Evolutionary conservation across 2,329 filamentous ascomycete genomes (phyloP).

Genomic region (Myriosclerotinia curreyana): DNA sequence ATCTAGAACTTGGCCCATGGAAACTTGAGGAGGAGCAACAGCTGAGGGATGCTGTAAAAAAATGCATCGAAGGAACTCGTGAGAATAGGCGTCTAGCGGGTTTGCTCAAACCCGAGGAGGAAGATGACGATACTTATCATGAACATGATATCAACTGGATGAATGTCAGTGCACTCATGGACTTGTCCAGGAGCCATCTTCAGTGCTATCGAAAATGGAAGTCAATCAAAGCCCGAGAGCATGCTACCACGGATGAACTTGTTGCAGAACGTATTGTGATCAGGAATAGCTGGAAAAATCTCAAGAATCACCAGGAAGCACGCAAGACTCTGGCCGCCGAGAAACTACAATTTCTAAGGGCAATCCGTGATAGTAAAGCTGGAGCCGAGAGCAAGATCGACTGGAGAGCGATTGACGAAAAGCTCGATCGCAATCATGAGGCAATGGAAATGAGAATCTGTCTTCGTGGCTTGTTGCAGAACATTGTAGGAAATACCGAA

Average conservation of each 20-base stretch:
- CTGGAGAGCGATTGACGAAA: conserved; percentile 48
- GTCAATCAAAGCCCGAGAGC: conserved; percentile 42
- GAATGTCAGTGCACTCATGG: conserved; percentile 60
- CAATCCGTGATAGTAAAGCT: conserved; percentile 45
- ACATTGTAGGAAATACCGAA: conserved; percentile 32
- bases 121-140: conserved; percentile 38
- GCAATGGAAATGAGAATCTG: conserved; percentile 34
- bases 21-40: conserved; percentile 54
- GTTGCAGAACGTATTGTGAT: conserved; percentile 28
- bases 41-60: conserved; percentile 47
- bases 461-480: conserved; percentile 34
- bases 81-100: conserved; percentile 35
- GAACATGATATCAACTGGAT: conserved; percentile 63
- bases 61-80: conserved; percentile 51
- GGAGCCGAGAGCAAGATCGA: conserved; percentile 48
- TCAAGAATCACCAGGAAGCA: conserved; percentile 46
- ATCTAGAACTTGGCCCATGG: conserved; percentile 55
- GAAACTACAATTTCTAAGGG: conserved; percentile 45
- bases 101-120: conserved; percentile 36
- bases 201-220: conserved; percentile 70
- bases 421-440: conserved; percentile 43
- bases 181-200: conserved; percentile 57
- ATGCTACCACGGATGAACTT: conserved; percentile 27
- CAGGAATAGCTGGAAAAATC: conserved; percentile 43
- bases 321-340: conserved; percentile 46